These are phyloP conservation scores for Pestalotiopsis sp. DNA, from an alignment of 2,329 filamentous ascomycete species.

Conservation along the genomic window DNA sequence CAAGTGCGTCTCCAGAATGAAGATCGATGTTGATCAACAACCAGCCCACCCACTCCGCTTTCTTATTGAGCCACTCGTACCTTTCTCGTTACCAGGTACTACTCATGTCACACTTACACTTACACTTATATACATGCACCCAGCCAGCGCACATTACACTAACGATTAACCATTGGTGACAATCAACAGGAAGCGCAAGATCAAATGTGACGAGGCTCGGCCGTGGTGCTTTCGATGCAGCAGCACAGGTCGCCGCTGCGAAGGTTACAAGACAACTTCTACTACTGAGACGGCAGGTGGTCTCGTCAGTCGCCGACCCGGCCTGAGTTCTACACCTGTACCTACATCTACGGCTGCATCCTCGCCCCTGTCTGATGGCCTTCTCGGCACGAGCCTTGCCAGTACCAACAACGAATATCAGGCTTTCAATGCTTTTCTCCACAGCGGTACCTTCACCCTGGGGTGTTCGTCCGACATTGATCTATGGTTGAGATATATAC, in stretches of 20 bases:
- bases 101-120: background rate
- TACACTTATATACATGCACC: background rate
- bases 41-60: no score
- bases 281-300: background rate
- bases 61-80: no score
- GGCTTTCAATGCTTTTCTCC: constrained; percentile 38
- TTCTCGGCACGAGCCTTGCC: constrained; percentile 18
- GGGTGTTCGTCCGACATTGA: constrained; percentile 36
- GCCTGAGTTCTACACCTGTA: constrained; percentile 11
- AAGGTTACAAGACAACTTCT: constrained; percentile 25
- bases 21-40: background rate
- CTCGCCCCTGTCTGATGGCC: constrained; percentile 14
- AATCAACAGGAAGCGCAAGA: background rate
- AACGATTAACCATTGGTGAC: background rate
- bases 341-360: constrained; percentile 36
- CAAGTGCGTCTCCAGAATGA: constrained; percentile 4
- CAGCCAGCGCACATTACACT: background rate
- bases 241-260: constrained; percentile 30
- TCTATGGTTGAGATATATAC: constrained; percentile 42
- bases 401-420: constrained; percentile 25
- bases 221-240: constrained; percentile 20
- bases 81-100: no score
- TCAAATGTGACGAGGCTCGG: constrained; percentile 7
- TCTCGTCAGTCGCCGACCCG: constrained; percentile 15
- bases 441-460: constrained; percentile 36